Evolutionary conservation across 371 early-diverging fungal species (phyloP), one percentile per base, ranked within the genome.

Genomic region (Rhizopus sp.): DNA sequence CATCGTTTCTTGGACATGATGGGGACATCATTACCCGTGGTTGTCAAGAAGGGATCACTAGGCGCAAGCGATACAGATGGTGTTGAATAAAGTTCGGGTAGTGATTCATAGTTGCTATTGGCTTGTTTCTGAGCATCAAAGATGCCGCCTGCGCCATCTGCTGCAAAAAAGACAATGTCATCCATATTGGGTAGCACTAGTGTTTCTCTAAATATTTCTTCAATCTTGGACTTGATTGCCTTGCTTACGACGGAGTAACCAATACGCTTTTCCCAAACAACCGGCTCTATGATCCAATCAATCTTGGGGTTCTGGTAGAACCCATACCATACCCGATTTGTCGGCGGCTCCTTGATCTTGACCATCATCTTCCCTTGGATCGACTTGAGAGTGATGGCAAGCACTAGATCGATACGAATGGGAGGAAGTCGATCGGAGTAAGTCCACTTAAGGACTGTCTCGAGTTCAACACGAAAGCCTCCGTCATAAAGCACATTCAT

Each of bases 111-210:
- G 30, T 54, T 49, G 4, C 32, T 31, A 13, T 6, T 16, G 33
- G 29, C 7, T 30, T 44, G 23, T 10, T 34, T 41, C 34, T 54
- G 41, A 15, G 44, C 59, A 15, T 66, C 83, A 73, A 83, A 87
- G 8, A 88, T 80, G 2, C 86, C 88, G 41, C 88, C 88, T 3
- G 59, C 72, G 13, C 89, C 87, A 30, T 67, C 73, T 0, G 87
- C 73, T 7, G 79, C 72, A 54, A 85, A 93, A 64, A 94, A 94
- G 4, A 87, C 82, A 5, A 87, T 77, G 53, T 95, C 94, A 59
- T 95, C 95, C 91, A 96, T 91, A 63, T 95, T 91, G 1, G 96
- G 96, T 56, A 93, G 62, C 13, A 95, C 93, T 57, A 96, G 69
- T 10, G 85, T 85, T 46, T 90, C 90, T 4, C 83, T 78, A 60